Evolutionary conservation across 305 asterid species (phyloP), one percentile per base, ranked within the genome.

Genomic region (Plantago coronopus): DNA sequence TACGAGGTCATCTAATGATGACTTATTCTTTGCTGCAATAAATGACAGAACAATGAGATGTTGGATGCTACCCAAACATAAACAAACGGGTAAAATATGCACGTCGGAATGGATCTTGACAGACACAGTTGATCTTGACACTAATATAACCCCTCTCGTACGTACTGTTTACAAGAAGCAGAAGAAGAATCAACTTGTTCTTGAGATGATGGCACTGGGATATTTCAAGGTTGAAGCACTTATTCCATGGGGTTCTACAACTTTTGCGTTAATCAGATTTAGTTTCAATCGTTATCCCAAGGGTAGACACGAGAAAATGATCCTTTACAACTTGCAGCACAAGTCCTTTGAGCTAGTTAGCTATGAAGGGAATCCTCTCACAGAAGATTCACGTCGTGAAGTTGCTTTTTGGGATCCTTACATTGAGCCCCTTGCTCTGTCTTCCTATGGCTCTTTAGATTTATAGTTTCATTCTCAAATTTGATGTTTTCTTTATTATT

Each of bases 1-100:
- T 20, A 48, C 54, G 21, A 48, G 54, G 29, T 48, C 54, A 20
- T 48, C 54, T 48, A 48, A 10, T 14, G 54, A 20, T 25, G 15
- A 48, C 27, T 16, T 48, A 48, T 48, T 27, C n/a, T 11, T 48
- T 48, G 12, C 19, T 15, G 4, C 5, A 10, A 48, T 1, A 25
- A 1, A 14, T 2, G 29, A 14, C 7, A 25, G 23, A 19, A 25
- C 17, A 13, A 48, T 48, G 22, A 22, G 0, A 10, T 19, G 13
- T 19, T 48, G 54, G 54, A 48, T 19, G 27, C 27, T 48, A 48
- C 54, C 29, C 29, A 20, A 48, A 31, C 38, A 31, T 31, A 31
- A 31, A 31, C 38, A 31, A n/a, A n/a, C n/a, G n/a, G n/a, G n/a
- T 31, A 6, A 1, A 31, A 31, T 31, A 3, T 7, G 9, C 54